phyloP scores from a whole-genome alignment of 495 filamentous ascomycete species.

The Penicillium cinerascens region DNA sequence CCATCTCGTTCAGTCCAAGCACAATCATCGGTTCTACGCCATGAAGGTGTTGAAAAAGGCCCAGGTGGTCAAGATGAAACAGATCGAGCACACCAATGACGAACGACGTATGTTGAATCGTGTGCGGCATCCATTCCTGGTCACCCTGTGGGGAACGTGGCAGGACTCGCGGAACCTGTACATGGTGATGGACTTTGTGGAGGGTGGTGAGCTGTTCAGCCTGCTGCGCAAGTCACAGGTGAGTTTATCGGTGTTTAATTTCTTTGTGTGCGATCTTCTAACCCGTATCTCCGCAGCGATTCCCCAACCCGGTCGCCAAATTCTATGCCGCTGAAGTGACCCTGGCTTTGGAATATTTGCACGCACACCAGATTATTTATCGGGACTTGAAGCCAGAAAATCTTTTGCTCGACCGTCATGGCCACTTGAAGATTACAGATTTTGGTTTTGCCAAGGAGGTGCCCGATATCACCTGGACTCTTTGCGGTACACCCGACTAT shows the following conservation, averaged over 20 bases:
- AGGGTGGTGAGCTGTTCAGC: slow-evolving; percentile 96
- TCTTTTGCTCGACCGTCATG: slow-evolving; percentile 88
- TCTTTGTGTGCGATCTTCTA: background rate
- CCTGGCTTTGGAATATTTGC: slow-evolving; percentile 92
- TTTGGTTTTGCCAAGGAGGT: slow-evolving; percentile 99
- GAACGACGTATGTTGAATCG: slow-evolving; percentile 91
- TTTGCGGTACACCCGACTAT: slow-evolving; percentile 98
- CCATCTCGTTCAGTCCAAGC: slow-evolving; percentile 91
- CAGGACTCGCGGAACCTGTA: slow-evolving; percentile 93
- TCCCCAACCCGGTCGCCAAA: slow-evolving; percentile 97
- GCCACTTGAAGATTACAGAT: slow-evolving; percentile 97
- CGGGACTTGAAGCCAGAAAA: slow-evolving; percentile 97
- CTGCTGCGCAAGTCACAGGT: slow-evolving; percentile 94
- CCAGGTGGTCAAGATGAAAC: slow-evolving; percentile 99
- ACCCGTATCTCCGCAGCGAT: slow-evolving; percentile 58
- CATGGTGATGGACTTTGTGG: slow-evolving; percentile 99
- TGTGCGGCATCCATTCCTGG: slow-evolving; percentile 94
- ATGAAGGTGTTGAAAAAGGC: slow-evolving; percentile 98
- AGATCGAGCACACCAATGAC: slow-evolving; percentile 98
- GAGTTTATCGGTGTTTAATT: slow-evolving; percentile 30
- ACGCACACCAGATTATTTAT: slow-evolving; percentile 92
- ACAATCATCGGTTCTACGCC: slow-evolving; percentile 96
- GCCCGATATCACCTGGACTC: slow-evolving; percentile 97
- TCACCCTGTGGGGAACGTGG: slow-evolving; percentile 97
- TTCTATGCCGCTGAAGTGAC: slow-evolving; percentile 99